phyloP scores from a whole-genome alignment of 768 basidiomycete genomes.

The Amanita muscaria region DNA sequence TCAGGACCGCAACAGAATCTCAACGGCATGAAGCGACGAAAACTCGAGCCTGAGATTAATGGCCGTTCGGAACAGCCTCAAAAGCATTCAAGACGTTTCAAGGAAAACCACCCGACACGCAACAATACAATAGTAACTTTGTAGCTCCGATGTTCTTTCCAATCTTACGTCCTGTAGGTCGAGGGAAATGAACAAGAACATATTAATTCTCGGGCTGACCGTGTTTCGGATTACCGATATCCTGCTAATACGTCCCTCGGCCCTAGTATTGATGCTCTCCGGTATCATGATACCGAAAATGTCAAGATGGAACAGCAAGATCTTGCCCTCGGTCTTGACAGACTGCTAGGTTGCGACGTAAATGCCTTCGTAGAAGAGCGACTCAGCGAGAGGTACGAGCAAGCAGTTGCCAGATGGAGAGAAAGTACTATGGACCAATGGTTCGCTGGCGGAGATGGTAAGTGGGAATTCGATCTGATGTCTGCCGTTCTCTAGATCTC shows the following conservation, averaged over 20 bases:
- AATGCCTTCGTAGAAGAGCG: slow-evolving; percentile 33
- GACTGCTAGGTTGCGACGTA: slow-evolving; percentile 34
- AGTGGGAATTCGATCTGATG: neutral
- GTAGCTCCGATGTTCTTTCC: neutral
- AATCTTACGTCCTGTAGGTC: neutral
- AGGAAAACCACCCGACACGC: neutral
- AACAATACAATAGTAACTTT: neutral
- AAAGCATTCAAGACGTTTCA: neutral
- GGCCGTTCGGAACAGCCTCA: neutral
- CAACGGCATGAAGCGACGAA: neutral
- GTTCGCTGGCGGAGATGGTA: slow-evolving; percentile 46
- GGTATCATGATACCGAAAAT: neutral
- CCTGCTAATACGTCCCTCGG: slow-evolving; percentile 2
- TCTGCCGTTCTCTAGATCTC: neutral
- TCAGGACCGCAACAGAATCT: neutral
- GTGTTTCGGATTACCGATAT: slow-evolving; percentile 1
- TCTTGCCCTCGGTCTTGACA: slow-evolving; percentile 12
- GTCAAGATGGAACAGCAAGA: slow-evolving; percentile 1
- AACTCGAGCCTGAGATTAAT: neutral
- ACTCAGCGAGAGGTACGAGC: slow-evolving; percentile 33
- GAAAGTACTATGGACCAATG: slow-evolving; percentile 45
- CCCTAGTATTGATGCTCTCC: neutral
- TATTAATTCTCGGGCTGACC: neutral
- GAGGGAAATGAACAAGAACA: neutral
- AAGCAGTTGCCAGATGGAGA: slow-evolving; percentile 36